phyloP scores from a whole-genome alignment of 805 yeast genomes.

The Zygoascus ofunaensis region DNA sequence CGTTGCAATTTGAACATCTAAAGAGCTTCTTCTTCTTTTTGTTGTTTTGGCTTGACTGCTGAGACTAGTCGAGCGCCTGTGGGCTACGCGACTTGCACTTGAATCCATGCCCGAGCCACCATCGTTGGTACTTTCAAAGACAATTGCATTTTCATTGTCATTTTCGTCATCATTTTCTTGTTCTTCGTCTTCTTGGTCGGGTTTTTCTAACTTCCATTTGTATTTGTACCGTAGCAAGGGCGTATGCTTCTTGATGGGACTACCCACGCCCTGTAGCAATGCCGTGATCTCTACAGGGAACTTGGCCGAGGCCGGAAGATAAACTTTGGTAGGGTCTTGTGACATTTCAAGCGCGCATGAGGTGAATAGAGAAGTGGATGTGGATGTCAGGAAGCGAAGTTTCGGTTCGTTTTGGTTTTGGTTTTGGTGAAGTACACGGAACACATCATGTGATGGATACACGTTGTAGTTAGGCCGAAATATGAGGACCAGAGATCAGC shows the following conservation, averaged over 20 bases:
- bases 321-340: constrained; percentile 35
- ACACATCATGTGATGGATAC: too few relatives aligned
- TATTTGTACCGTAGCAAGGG: constrained; percentile 55
- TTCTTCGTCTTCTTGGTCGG: constrained; percentile 20
- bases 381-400: not conserved
- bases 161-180: constrained; percentile 32
- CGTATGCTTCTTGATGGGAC: constrained; percentile 40
- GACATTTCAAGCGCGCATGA: too few relatives aligned
- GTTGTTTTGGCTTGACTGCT: constrained; percentile 2
- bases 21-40: constrained; percentile 21
- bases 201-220: constrained; percentile 46
- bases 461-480: too few relatives aligned
- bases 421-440: too few relatives aligned
- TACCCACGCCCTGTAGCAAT: constrained; percentile 35
- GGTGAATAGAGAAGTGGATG: not conserved
- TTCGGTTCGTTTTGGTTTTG: too few relatives aligned
- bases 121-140: not conserved
- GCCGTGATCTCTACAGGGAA: constrained; percentile 60
- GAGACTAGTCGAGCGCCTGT: constrained; percentile 1
- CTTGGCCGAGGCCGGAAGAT: constrained; percentile 52
- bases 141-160: constrained; percentile 9
- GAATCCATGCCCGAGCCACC: not conserved
- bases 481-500: too few relatives aligned
- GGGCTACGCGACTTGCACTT: not conserved
- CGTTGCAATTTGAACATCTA: not conserved